Percentiles rank a stretch among this genome's conserved stretches.
Conservation (phyloP, 1,284 basidiomycete species). For the Rhodotorula sp. region DNA sequence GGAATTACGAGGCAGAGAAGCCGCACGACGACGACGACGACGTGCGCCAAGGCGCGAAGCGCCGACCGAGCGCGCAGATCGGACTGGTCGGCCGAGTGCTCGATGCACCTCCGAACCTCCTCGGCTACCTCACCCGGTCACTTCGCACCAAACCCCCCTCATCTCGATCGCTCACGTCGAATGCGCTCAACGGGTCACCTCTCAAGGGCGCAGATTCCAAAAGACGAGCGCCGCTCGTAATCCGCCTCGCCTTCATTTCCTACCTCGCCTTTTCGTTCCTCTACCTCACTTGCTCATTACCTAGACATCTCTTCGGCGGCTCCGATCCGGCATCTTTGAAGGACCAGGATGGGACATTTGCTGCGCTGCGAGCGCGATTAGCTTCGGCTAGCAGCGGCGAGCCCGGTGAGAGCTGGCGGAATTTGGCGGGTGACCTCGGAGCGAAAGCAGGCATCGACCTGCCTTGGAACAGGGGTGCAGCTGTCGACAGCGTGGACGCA, state of each 20-base stretch:
- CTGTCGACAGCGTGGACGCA: neutral
- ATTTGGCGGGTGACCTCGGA: slow-evolving; percentile 17
- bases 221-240: slow-evolving; percentile 29
- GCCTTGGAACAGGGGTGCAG: slow-evolving; percentile 18
- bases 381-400: neutral
- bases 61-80: neutral
- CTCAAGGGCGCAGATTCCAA: neutral
- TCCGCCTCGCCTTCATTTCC: slow-evolving; percentile 36
- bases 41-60: slow-evolving; percentile 21
- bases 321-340: neutral
- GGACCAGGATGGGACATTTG: neutral
- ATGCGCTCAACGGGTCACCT: slow-evolving; percentile 12
- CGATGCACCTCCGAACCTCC: slow-evolving; percentile 19
- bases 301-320: neutral
- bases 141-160: neutral
- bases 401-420: slow-evolving; percentile 8
- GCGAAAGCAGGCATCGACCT: slow-evolving; percentile 32
- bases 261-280: slow-evolving; percentile 43
- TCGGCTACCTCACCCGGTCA: slow-evolving; percentile 30
- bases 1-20: slow-evolving; percentile 19
- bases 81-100: slow-evolving; percentile 12
- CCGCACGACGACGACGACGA: slow-evolving; percentile 14
- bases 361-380: slow-evolving; percentile 12
- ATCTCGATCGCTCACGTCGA: slow-evolving; percentile 15
- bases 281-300: slow-evolving; percentile 22